Evolutionary conservation across 352 stramenopile genomes (phyloP), one percentile per base, ranked within the genome.

Genomic region (Phytophthora agathidicida): DNA sequence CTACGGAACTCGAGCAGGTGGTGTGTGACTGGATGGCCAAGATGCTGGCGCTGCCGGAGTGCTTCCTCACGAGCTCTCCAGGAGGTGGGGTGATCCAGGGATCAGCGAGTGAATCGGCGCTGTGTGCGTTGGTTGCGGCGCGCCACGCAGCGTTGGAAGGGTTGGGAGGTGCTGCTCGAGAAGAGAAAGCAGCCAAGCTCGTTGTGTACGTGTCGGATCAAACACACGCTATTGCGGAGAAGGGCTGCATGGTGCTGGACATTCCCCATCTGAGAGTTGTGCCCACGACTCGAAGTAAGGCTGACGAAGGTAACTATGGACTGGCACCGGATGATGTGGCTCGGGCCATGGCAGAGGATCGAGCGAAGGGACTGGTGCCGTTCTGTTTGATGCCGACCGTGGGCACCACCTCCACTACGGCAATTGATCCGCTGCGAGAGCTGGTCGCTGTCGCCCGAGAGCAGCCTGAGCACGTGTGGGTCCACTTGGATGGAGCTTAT

Each of bases 21-120:
- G 75, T 86, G 33, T 82, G 85, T 17, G 80, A 93, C 64, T 93
- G 83, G 83, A 54, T 93, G 43, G 71, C 65, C 44, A 70, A 83
- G 44, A 58, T 89, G 14, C 38, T 93, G 7, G 45, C 68, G 1
- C 48, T 93, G 26, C 83, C 83, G 5, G 61, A 75, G 28, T 79
- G 67, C 35, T 85, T 89, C 59, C 51, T 84, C 47, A 83, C 68
- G 35, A 83, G 61, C 7, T 81, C 75, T 22, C 31, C 51, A 1
- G 79, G 83, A 7, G 83, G 83, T 22, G 79, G 81, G 8, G 79
- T 93, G 16, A 90, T 93, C 50, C 79, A 91, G 50, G 63, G 65
- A 22, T 86, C 75, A 10, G 83, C 83, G 0, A 88, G 76, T 28
- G 83, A 92, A 10, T 86, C 75, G 23, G 65, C 73, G 19, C 45